phyloP scores from a whole-genome alignment of 2,329 filamentous ascomycete genomes.

The Canariomyces notabilis region DNA sequence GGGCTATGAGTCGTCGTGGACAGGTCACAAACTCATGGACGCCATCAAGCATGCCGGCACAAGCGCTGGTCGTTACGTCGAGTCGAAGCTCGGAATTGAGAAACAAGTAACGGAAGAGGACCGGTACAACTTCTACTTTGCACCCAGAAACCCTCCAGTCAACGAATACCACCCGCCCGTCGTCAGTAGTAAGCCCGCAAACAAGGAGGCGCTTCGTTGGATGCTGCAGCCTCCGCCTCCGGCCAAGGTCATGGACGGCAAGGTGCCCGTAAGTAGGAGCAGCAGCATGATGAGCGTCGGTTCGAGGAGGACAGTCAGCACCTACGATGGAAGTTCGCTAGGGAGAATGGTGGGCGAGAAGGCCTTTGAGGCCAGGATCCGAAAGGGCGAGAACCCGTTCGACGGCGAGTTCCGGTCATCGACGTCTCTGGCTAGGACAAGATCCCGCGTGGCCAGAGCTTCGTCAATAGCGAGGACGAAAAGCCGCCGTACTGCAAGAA shows the following conservation, averaged over 20 bases:
- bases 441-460: constrained; percentile 21
- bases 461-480: constrained; percentile 23
- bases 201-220: constrained; percentile 71
- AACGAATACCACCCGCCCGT: constrained; percentile 85
- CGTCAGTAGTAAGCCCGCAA: constrained; percentile 67
- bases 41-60: constrained; percentile 55
- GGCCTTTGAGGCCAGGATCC: constrained; percentile 43
- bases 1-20: constrained; percentile 56
- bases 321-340: constrained; percentile 38
- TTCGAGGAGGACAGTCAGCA: constrained; percentile 40
- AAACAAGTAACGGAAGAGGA: constrained; percentile 46
- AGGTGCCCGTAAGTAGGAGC: constrained; percentile 63
- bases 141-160: constrained; percentile 63
- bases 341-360: constrained; percentile 42
- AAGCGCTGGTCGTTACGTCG: constrained; percentile 50
- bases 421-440: constrained; percentile 20
- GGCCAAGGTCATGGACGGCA: constrained; percentile 86
- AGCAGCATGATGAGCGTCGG: constrained; percentile 51
- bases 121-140: constrained; percentile 55
- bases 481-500: constrained; percentile 25
- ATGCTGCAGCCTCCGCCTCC: constrained; percentile 91
- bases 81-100: constrained; percentile 49
- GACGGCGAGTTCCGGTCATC: constrained; percentile 21
- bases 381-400: constrained; percentile 36
- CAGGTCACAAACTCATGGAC: constrained; percentile 53